Base-by-base conservation (phyloP, 169 alveolate genomes). In the Pseudocohnilembus persalinus region DNA sequence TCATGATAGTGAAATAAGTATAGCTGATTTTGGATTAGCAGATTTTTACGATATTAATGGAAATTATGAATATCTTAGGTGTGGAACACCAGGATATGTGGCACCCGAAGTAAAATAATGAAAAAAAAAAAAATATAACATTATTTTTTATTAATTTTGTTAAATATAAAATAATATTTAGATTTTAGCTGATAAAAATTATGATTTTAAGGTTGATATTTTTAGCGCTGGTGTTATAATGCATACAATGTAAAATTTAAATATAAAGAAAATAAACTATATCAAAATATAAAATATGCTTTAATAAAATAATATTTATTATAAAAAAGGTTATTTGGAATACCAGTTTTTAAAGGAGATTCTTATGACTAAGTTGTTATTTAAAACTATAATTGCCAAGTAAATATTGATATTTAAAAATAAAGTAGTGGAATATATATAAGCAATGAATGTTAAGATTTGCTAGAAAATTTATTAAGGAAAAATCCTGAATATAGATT, bases 11-110 rank as follows among this genome's bases (percentile, higher is more conserved):
- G 93, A 92, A 82, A 80, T 94, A 6, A 90, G 90, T 31, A 87
- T 94, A 63, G 96, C 96, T 27, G 97, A 94, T 77, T 94, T 94
- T 85, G 97, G 97, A n/a, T 77, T 94, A 27, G 94, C 95, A 0
- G 90, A 94, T 25, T 95, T 72, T 87, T 88, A 93, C n/a, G 81
- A 76, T 6, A 74, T 79, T 15, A 33, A 63, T 49, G 96, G 93
- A 29, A 90, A 89, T 29, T 83, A 83, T 28, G 81, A 90, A 79
- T 82, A 75, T 35, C 74, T 88, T 31, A 83, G 93, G 29, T 93
- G 96, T 75, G 96, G 96, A 1, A 88, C 96, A 1, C 96, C 96
- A 34, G 96, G 96, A 24, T 93, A 90, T 83, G 93, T 93, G 20
- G 96, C 96, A 28, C 94, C 93, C 16, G 96, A 93, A 73, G 68